phyloP scores from a whole-genome alignment of 2,329 filamentous ascomycete genomes.

The Colletotrichum destructivum region DNA sequence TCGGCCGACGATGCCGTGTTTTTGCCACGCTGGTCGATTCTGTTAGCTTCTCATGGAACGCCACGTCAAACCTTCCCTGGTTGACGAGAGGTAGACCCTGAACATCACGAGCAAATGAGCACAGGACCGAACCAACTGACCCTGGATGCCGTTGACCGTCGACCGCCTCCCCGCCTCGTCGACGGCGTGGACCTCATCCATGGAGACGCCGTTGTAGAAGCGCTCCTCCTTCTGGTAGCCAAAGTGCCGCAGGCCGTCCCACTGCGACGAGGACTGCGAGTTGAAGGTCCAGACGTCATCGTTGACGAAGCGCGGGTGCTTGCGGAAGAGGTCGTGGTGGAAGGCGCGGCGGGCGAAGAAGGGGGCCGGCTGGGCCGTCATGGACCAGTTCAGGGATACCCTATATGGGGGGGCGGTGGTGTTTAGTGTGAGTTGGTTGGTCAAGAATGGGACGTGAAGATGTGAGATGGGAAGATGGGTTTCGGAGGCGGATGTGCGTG shows the following conservation, averaged over 20 bases:
- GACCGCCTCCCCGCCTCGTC: conserved; percentile 44
- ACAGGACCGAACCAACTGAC: neutral
- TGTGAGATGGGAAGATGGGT: neutral
- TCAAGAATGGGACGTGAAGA: neutral
- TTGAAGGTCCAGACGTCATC: conserved; percentile 54
- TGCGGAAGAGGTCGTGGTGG: conserved; percentile 50
- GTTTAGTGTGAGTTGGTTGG: neutral
- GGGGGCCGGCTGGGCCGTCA: conserved; percentile 50
- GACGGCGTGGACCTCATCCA: conserved; percentile 65
- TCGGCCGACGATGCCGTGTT: conserved; percentile 62
- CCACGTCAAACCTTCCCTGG: neutral
- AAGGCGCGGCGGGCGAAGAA: conserved; percentile 52
- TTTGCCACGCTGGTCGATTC: conserved; percentile 38
- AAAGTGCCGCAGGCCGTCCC: conserved; percentile 58
- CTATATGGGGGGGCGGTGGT: conserved; percentile 27
- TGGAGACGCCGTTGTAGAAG: conserved; percentile 51
- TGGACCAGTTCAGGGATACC: conserved; percentile 54
- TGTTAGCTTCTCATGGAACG: neutral
- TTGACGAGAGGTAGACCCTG: neutral
- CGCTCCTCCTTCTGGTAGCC: conserved; percentile 55
- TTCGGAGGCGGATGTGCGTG: too few species aligned
- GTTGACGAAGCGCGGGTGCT: conserved; percentile 49
- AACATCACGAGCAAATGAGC: neutral
- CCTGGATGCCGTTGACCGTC: conserved; percentile 43
- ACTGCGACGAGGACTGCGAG: conserved; percentile 57